Evolutionary conservation across 1,139 yeast species (phyloP).

Genomic region (Sugiyamaella paludigena): DNA sequence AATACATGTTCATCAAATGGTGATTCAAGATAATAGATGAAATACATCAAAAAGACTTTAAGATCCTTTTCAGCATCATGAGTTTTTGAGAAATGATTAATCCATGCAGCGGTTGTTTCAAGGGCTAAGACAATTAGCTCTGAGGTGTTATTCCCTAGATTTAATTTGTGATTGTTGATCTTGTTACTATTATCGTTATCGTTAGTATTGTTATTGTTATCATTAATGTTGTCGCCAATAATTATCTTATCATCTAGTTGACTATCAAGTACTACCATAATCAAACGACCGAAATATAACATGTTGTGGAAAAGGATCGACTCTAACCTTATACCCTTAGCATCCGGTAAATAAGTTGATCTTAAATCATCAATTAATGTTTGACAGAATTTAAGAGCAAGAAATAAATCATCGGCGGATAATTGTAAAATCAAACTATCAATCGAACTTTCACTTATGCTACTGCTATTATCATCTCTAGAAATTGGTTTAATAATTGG

Average conservation of each 20-base stretch:
- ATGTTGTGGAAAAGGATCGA: slow-evolving; percentile 16
- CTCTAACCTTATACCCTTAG: slow-evolving; percentile 12
- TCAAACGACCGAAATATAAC: slow-evolving; percentile 11
- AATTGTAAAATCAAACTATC: slow-evolving; percentile 2
- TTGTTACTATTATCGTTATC: not conserved
- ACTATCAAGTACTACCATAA: slow-evolving; percentile 9
- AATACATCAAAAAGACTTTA: slow-evolving; percentile 2
- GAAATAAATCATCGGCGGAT: slow-evolving; percentile 19
- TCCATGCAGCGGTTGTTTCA: slow-evolving; percentile 23
- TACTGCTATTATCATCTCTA: not conserved
- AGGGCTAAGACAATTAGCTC: slow-evolving; percentile 13
- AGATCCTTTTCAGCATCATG: slow-evolving; percentile 4
- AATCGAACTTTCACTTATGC: not conserved
- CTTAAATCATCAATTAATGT: slow-evolving; percentile 31
- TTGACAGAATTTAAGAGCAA: slow-evolving; percentile 28
- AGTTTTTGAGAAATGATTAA: slow-evolving; percentile 18
- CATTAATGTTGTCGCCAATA: not conserved
- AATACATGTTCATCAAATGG: not conserved
- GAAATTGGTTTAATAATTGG: not conserved
- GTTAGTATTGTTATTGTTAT: not conserved
- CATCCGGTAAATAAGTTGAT: slow-evolving; percentile 13
- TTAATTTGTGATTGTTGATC: not conserved
- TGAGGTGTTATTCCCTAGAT: not conserved
- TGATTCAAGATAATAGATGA: slow-evolving; percentile 2
- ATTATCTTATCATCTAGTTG: not conserved